Percentiles rank a stretch among this genome's conserved stretches.
These are phyloP conservation scores for Firmiana major DNA, from an alignment of 345 rosid species.

Conservation along the genomic window DNA sequence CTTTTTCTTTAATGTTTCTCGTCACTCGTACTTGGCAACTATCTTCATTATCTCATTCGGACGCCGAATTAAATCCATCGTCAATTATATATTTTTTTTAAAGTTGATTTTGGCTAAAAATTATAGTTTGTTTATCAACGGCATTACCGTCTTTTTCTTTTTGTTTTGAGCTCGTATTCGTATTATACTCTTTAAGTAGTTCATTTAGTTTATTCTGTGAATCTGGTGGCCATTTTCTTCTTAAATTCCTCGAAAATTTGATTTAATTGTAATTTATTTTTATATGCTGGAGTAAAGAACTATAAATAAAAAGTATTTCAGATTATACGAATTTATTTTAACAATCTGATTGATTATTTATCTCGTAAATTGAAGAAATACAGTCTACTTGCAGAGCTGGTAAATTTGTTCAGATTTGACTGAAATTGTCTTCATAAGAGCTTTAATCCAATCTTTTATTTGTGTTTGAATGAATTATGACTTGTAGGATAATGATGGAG, in stretches of 20 bases:
- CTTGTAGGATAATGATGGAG: constrained; percentile 41
- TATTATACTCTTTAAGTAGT: background rate
- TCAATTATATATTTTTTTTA: background rate
- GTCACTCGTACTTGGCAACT: background rate
- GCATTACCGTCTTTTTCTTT: background rate
- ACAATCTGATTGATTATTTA: background rate
- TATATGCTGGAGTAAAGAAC: background rate
- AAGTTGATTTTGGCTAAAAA: background rate
- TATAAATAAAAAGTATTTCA: background rate
- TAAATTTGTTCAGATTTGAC: background rate
- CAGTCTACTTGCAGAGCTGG: background rate
- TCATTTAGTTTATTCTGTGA: background rate
- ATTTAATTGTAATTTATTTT: background rate
- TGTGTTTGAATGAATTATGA: background rate
- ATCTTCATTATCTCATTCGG: background rate
- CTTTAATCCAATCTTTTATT: background rate
- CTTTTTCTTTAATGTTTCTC: background rate
- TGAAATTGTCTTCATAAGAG: background rate
- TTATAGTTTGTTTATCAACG: background rate
- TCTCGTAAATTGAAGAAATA: background rate
- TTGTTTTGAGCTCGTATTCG: background rate
- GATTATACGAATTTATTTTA: background rate
- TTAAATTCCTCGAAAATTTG: background rate
- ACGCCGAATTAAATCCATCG: background rate
- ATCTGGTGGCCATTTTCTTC: background rate